These are phyloP conservation scores for Pseudogymnoascus sp. DNA, from an alignment of 2,329 filamentous ascomycete species.

Conservation along the genomic window DNA sequence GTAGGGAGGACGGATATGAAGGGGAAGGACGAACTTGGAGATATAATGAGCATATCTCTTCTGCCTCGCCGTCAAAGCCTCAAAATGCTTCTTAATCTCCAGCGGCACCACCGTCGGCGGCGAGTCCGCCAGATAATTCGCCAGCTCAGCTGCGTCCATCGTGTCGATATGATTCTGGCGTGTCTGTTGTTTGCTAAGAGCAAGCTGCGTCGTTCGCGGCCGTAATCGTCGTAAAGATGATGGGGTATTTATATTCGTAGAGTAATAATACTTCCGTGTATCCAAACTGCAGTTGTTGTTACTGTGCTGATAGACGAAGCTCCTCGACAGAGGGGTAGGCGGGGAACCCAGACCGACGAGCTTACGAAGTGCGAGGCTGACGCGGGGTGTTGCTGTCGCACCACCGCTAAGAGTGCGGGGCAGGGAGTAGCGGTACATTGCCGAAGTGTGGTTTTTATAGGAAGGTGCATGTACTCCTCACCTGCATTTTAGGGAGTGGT, in stretches of 20 bases:
- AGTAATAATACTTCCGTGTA: background rate
- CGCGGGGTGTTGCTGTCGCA: background rate
- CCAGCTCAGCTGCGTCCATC: slow-evolving; percentile 56
- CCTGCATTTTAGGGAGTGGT: slow-evolving; percentile 3
- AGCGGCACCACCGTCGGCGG: slow-evolving; percentile 84
- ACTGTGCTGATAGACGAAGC: background rate
- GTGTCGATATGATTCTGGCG: background rate
- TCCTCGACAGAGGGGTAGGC: background rate
- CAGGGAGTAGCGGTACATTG: slow-evolving; percentile 4
- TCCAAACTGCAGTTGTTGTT: background rate
- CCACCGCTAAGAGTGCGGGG: background rate
- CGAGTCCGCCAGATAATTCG: slow-evolving; percentile 83
- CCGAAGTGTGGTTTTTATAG: background rate
- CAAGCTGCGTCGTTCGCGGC: background rate
- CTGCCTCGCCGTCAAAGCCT: slow-evolving; percentile 65
- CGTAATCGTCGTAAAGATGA: background rate
- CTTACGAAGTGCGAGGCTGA: slow-evolving; percentile 8
- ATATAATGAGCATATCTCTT: slow-evolving; percentile 91
- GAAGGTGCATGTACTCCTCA: slow-evolving; percentile 1
- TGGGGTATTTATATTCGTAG: background rate
- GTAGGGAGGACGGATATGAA: no score
- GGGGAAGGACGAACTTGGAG: slow-evolving; percentile 53
- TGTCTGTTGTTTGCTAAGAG: background rate
- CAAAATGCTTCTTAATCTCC: slow-evolving; percentile 89
- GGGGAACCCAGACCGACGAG: background rate